phyloP scores from a whole-genome alignment of 2,329 filamentous ascomycete species.

The Fusarium multiceps region DNA sequence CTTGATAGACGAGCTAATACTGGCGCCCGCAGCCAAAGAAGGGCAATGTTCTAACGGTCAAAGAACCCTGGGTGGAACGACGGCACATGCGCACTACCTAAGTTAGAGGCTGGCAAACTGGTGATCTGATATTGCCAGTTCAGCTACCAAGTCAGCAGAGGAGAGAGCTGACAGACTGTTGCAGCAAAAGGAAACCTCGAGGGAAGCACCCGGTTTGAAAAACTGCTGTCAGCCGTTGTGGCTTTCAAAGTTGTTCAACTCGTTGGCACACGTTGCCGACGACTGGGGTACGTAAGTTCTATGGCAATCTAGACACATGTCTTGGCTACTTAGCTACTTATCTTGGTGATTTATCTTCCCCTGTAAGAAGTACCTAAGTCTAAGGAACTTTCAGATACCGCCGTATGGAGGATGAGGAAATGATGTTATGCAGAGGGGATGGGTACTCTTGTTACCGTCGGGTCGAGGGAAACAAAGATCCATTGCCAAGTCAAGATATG shows the following conservation, averaged over 20 bases:
- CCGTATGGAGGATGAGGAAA: not conserved
- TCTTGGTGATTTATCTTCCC: not conserved
- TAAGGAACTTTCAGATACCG: not conserved
- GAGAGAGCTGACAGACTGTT: not conserved
- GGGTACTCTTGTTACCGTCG: not conserved
- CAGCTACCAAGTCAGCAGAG: not conserved
- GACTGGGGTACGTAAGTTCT: slow-evolving; percentile 26
- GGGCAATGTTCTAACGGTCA: slow-evolving; percentile 7
- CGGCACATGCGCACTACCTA: not conserved
- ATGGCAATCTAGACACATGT: slow-evolving; percentile 8
- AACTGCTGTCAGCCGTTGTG: slow-evolving; percentile 31
- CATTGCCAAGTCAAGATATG: not conserved
- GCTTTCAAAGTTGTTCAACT: slow-evolving; percentile 28
- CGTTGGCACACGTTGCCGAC: slow-evolving; percentile 31
- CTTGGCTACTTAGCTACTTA: not conserved
- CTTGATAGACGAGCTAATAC: slow-evolving; percentile 23
- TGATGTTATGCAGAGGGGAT: not conserved
- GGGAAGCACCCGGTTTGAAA: slow-evolving; percentile 19
- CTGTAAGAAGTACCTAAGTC: not conserved
- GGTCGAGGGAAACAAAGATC: slow-evolving; percentile 5
- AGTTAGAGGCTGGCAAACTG: not conserved
- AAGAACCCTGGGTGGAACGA: slow-evolving; percentile 9
- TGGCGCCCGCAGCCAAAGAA: slow-evolving; percentile 26
- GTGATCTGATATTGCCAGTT: not conserved
- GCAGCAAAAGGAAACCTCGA: not conserved